Percentiles rank a stretch among this genome's conserved stretches.
Conservation (phyloP, 306 rosid species). For the Phaseolus lunatus region DNA sequence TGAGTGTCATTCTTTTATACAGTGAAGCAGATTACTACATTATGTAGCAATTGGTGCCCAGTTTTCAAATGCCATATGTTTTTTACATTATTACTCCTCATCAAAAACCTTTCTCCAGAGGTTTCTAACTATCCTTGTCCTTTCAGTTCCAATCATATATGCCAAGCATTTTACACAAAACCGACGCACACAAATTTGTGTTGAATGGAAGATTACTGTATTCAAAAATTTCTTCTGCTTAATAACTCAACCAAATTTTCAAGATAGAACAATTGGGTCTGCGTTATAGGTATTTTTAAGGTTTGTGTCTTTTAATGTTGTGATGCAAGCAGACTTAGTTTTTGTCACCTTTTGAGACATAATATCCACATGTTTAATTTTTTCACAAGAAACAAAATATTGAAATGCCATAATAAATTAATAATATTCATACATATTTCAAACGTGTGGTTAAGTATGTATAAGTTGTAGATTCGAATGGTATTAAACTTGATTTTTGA, state of each 20-base stretch:
- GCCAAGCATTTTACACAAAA: not conserved
- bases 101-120: slow-evolving; percentile 82
- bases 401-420: not conserved
- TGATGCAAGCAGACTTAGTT: not conserved
- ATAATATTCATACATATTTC: not conserved
- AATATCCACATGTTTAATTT: not conserved
- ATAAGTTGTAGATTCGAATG: too few species aligned
- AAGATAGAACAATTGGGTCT: not conserved
- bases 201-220: not conserved
- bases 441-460: not conserved
- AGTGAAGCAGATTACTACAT: slow-evolving; percentile 62
- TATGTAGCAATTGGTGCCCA: slow-evolving; percentile 75
- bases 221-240: not conserved
- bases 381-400: not conserved
- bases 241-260: not conserved
- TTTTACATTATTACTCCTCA: slow-evolving; percentile 71
- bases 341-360: not conserved
- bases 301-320: not conserved
- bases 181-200: not conserved
- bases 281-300: not conserved
- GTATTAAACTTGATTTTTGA: too few species aligned
- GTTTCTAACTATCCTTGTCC: slow-evolving; percentile 44
- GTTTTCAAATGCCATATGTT: slow-evolving; percentile 64
- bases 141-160: slow-evolving; percentile 4
- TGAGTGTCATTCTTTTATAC: slow-evolving; percentile 65